These are phyloP conservation scores for Pyronema omphalodes DNA, from an alignment of 495 filamentous ascomycete species.

Conservation along the genomic window DNA sequence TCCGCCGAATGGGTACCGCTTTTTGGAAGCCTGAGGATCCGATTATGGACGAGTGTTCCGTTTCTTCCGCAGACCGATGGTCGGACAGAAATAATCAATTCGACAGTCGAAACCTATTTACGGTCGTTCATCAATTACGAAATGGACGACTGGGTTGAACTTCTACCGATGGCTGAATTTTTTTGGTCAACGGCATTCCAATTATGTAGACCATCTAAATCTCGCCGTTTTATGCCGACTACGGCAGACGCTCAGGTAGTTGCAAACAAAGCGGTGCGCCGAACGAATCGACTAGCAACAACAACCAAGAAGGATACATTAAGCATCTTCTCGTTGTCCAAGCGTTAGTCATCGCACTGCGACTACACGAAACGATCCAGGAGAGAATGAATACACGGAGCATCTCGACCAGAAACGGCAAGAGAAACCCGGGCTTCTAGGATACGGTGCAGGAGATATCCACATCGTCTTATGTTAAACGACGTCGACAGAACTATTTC, in stretches of 20 bases:
- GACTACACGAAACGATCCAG: neutral
- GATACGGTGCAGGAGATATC: neutral
- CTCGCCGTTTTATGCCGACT: slow-evolving; percentile 1
- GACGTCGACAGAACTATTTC: neutral
- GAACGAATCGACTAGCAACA: neutral
- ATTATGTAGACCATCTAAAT: neutral
- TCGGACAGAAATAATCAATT: neutral
- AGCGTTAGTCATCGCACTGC: neutral
- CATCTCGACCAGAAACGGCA: neutral
- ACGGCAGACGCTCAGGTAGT: neutral
- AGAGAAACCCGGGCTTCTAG: neutral
- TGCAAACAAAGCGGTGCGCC: neutral
- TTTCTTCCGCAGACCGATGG: slow-evolving; percentile 4
- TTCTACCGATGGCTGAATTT: slow-evolving; percentile 1
- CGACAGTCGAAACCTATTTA: neutral
- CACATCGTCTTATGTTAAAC: neutral
- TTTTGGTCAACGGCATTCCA: slow-evolving; percentile 1
- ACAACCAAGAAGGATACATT: neutral
- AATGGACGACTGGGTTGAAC: neutral
- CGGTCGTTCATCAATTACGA: slow-evolving; percentile 3
- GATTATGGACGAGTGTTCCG: neutral
- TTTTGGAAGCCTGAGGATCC: neutral
- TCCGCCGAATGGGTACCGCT: slow-evolving; percentile 1
- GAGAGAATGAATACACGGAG: neutral
- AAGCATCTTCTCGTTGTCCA: neutral